These are phyloP conservation scores for Exophiala sp. DNA, from an alignment of 2,329 filamentous ascomycete genomes.

Conservation along the genomic window DNA sequence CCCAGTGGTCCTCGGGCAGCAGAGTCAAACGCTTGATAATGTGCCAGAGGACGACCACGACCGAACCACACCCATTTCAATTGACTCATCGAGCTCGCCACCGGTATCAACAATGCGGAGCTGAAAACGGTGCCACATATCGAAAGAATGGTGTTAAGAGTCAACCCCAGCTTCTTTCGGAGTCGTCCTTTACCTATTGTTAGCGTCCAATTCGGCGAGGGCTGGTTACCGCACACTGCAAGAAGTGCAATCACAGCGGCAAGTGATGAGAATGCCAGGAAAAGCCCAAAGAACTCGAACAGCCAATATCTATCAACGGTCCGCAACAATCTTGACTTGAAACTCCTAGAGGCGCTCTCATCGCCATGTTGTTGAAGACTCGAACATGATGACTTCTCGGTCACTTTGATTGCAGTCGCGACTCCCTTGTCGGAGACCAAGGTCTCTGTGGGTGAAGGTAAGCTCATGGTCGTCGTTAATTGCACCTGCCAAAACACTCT, in stretches of 20 bases:
- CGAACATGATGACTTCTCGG: not conserved
- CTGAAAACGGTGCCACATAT: constrained; percentile 8
- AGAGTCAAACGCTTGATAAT: constrained; percentile 10
- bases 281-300: not conserved
- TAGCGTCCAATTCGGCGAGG: constrained; percentile 1
- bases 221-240: not conserved
- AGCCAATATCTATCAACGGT: no score
- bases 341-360: not conserved
- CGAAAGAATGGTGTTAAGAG: constrained; percentile 9
- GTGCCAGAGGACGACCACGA: constrained; percentile 1
- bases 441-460: no score
- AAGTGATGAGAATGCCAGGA: constrained; percentile 1
- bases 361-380: not conserved
- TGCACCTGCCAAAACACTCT: no score
- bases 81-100: constrained; percentile 4
- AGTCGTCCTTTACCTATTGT: not conserved
- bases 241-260: constrained; percentile 1
- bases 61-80: constrained; percentile 12
- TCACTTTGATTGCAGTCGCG: no score
- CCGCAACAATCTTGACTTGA: not conserved
- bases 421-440: no score
- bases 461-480: no score
- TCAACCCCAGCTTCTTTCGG: constrained; percentile 2
- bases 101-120: constrained; percentile 6
- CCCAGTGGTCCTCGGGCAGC: constrained; percentile 4